Percentiles rank a stretch among this genome's conserved stretches.
phyloP scores from a whole-genome alignment of 192 early-diverging fungal species.

The Phycomyces nitens region DNA sequence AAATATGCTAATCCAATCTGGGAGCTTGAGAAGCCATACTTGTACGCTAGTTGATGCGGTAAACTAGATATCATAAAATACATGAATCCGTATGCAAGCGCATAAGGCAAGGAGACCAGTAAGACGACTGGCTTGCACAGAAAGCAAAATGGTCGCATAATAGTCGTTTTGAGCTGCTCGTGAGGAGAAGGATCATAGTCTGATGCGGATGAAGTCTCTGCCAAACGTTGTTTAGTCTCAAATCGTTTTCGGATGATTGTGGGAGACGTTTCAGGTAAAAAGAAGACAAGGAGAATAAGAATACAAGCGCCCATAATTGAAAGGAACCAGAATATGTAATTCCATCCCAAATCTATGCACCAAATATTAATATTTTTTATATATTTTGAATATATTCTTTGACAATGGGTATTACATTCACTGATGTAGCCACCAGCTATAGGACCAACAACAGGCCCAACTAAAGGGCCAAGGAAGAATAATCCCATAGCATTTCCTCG shows the following conservation, averaged over 20 bases:
- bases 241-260: conserved; percentile 5
- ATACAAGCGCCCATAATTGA: conserved; percentile 48
- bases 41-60: conserved; percentile 15
- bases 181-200: background rate
- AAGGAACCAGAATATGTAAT: conserved; percentile 56
- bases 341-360: conserved; percentile 25
- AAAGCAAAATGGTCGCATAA: conserved; percentile 25
- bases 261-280: conserved; percentile 56
- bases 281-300: conserved; percentile 47
- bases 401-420: conserved; percentile 20
- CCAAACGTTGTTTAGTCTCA: background rate
- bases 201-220: background rate
- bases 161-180: background rate
- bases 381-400: no score
- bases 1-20: conserved; percentile 30
- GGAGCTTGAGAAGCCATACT: conserved; percentile 18
- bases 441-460: conserved; percentile 42
- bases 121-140: conserved; percentile 19
- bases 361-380: background rate
- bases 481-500: conserved; percentile 41
- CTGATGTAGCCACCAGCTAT: conserved; percentile 39
- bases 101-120: conserved; percentile 18
- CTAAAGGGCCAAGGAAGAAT: conserved; percentile 38
- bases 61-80: conserved; percentile 33
- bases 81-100: conserved; percentile 33